Base-by-base conservation (phyloP, 805 yeast genomes). In the Blastobotrys parvus region DNA sequence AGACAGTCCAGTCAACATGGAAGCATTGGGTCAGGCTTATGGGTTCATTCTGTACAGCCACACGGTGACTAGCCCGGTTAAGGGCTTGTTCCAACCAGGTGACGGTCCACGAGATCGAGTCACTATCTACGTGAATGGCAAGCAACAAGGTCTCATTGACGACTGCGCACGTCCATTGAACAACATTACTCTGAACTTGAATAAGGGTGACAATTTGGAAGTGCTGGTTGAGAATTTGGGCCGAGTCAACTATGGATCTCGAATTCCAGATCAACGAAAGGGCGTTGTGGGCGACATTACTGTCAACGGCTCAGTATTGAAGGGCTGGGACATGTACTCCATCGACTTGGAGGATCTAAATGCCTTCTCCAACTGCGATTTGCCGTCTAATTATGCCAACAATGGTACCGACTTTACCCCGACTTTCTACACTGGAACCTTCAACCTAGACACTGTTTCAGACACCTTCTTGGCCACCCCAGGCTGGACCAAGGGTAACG, bases 211-310 rank as follows among this genome's bases (percentile, higher is more conserved):
- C 27, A 13, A 11, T 6, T 23, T 39, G n/a, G 42, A 32, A n/a
- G 17, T 39, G 27, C 36, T 39, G 19, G 42, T 39, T 7, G 42
- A 39, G 29, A 39, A 39, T 37, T 16, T 29, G 36, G 42, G 42
- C 21, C 35, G 42, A 31, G 42, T 39, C 31, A 32, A 39, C 20
- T 30, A 30, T 22, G 42, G 36, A 5, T 18, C 18, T 8, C 15
- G 11, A 18, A 19, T 29, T 3, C 27, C 18, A n/a, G 42, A 39
- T 23, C 42, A 39, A 18, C 17, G 27, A 17, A 39, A 39, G 15
- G 42, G 42, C 4, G 22, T 39, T 4, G 19, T 39, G 13, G 42
- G 42, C 8, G 36, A 39, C 18, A 27, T 39, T 19, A 31, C 11
- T 13, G 30, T 39, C 13, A 37, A 37, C 3, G 11, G 13, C 21